A percentile compares a stretch with the other conserved stretches of the same genome.
Conservation (phyloP, 257 asterid genomes). For the Nemophila menziesii region DNA sequence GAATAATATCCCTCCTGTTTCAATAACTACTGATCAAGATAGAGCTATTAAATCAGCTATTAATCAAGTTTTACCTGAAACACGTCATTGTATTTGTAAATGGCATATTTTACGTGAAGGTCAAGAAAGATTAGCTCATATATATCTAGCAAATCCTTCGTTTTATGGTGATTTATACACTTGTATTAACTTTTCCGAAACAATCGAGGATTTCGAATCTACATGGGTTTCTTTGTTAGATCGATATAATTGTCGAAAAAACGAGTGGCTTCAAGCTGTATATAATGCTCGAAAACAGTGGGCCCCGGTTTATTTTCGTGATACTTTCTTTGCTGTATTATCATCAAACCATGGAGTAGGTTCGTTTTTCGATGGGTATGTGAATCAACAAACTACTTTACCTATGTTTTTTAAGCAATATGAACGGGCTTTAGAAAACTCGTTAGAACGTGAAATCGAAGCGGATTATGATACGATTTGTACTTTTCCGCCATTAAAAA, state of each 20-base stretch:
- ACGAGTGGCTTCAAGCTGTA: constrained; percentile 80
- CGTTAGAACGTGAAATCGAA: constrained; percentile 54
- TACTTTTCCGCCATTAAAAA: constrained; percentile 46
- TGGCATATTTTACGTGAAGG: constrained; percentile 86
- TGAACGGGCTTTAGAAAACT: constrained; percentile 63
- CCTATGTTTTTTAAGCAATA: constrained; percentile 68
- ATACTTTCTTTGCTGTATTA: constrained; percentile 61
- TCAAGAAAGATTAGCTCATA: constrained; percentile 69
- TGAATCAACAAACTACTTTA: constrained; percentile 60
- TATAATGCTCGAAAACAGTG: constrained; percentile 76
- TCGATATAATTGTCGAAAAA: constrained; percentile 38
- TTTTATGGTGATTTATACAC: constrained; percentile 55
- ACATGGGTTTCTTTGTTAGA: constrained; percentile 60
- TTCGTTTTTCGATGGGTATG: constrained; percentile 65
- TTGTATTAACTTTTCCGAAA: constrained; percentile 68
- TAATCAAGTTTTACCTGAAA: constrained; percentile 50
- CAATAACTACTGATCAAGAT: constrained; percentile 76
- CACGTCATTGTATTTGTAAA: constrained; percentile 75
- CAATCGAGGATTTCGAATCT: constrained; percentile 60
- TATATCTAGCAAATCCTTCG: constrained; percentile 52
- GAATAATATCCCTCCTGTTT: constrained; percentile 51
- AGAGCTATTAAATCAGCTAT: constrained; percentile 68
- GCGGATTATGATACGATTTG: constrained; percentile 49
- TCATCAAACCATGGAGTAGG: constrained; percentile 51
- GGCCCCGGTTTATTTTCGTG: constrained; percentile 79